A percentile compares a stretch with the other conserved stretches of the same genome.
phyloP scores from a whole-genome alignment of 345 rosid species.

The Lepidium africanum region DNA sequence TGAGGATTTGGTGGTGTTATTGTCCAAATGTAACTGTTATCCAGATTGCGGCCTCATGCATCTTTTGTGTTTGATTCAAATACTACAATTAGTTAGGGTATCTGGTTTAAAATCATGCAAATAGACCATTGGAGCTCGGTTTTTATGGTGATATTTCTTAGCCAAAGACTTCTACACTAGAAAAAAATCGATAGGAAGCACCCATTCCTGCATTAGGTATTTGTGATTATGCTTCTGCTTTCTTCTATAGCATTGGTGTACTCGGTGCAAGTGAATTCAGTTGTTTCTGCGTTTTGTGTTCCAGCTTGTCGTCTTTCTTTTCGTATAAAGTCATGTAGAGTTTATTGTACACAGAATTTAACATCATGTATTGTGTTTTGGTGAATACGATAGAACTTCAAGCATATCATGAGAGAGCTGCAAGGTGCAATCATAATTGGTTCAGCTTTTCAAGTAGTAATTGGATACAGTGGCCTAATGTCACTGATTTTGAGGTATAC shows the following conservation, averaged over 20 bases:
- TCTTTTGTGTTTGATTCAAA: neutral
- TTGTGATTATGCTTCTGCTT: neutral
- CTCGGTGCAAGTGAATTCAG: neutral
- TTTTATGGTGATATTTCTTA: neutral
- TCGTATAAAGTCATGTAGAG: neutral
- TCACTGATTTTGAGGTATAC: slow-evolving; percentile 55
- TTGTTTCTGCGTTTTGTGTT: neutral
- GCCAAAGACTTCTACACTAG: neutral
- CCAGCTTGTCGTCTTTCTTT: neutral
- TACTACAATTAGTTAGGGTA: neutral
- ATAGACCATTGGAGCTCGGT: neutral
- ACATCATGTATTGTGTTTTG: neutral
- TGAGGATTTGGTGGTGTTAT: neutral
- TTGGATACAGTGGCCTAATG: slow-evolving; percentile 93
- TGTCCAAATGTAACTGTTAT: neutral
- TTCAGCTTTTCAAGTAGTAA: slow-evolving; percentile 78
- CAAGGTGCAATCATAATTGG: slow-evolving; percentile 88
- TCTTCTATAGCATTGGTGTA: neutral
- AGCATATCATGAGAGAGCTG: slow-evolving; percentile 90
- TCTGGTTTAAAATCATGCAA: neutral
- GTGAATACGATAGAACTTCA: slow-evolving; percentile 59
- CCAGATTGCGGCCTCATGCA: neutral
- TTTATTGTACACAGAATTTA: neutral
- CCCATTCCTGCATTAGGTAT: neutral
- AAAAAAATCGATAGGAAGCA: neutral